Percentiles rank a stretch among this genome's conserved stretches.
Evolutionary conservation across 495 filamentous ascomycete genomes (phyloP).

Genomic region (Umbilicaria muhlenbergii): DNA sequence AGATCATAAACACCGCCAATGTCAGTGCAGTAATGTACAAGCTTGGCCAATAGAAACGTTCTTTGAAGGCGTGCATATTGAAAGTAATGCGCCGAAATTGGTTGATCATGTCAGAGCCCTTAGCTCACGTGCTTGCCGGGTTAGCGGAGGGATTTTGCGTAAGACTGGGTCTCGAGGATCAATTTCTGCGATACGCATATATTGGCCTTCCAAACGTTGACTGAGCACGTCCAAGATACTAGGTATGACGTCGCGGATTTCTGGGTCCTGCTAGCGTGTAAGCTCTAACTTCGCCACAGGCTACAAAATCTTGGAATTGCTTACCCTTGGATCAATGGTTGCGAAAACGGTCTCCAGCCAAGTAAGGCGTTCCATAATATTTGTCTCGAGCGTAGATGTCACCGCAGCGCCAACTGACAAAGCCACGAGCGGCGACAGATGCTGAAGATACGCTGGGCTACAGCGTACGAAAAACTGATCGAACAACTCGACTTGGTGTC

Average conservation of each 20-base stretch:
- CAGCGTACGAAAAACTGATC: slow-evolving; percentile 62
- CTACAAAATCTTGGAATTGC: slow-evolving; percentile 6
- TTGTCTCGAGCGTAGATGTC: slow-evolving; percentile 49
- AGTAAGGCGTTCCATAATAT: slow-evolving; percentile 48
- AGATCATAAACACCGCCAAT: too few species aligned
- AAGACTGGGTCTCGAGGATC: slow-evolving; percentile 46
- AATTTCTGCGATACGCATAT: slow-evolving; percentile 47
- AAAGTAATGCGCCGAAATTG: too few species aligned
- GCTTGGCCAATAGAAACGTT: too few species aligned
- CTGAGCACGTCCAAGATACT: slow-evolving; percentile 57
- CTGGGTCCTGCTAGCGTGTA: slow-evolving; percentile 40
- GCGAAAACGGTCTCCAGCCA: slow-evolving; percentile 66
- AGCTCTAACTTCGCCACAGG: neutral
- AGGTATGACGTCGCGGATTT: slow-evolving; percentile 49
- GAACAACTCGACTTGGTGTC: slow-evolving; percentile 59
- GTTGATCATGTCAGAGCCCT: neutral
- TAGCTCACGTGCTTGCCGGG: slow-evolving; percentile 39
- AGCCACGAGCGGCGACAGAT: slow-evolving; percentile 59
- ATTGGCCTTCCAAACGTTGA: slow-evolving; percentile 52
- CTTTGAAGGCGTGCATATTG: too few species aligned
- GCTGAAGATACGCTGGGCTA: slow-evolving; percentile 52
- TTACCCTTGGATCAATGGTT: slow-evolving; percentile 32
- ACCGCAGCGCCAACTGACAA: slow-evolving; percentile 76
- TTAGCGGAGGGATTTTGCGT: slow-evolving; percentile 42
- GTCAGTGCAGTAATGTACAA: too few species aligned